Conservation (phyloP, 768 basidiomycete genomes). For the Lentinula detonsa region DNA sequence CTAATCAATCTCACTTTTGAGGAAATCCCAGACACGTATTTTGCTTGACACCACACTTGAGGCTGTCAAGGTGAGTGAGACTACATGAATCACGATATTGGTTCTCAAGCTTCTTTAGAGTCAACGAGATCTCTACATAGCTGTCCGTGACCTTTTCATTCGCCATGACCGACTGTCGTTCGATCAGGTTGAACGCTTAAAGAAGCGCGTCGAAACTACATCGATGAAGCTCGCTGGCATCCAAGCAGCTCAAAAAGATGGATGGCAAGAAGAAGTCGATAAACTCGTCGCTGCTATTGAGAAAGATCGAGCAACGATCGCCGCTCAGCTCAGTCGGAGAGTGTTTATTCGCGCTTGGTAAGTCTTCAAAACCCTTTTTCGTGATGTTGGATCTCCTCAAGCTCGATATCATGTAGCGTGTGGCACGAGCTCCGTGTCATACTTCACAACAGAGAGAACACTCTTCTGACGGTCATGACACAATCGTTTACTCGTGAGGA, state of each 20-base stretch:
- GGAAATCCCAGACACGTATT: constrained; percentile 44
- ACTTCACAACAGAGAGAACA: constrained; percentile 85
- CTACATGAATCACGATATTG: constrained; percentile 8
- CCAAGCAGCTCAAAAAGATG: constrained; percentile 65
- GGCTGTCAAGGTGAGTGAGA: constrained; percentile 58
- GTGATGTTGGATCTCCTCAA: not conserved
- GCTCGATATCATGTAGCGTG: constrained; percentile 46
- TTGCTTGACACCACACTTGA: constrained; percentile 69
- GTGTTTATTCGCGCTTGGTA: constrained; percentile 87
- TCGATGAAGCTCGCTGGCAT: constrained; percentile 73
- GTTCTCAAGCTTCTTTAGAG: constrained; percentile 30
- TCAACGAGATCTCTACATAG: constrained; percentile 82
- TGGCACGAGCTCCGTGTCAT: constrained; percentile 96
- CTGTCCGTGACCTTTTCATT: constrained; percentile 80
- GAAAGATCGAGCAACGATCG: constrained; percentile 80
- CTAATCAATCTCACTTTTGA: not conserved
- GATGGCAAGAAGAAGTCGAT: constrained; percentile 86
- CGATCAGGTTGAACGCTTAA: constrained; percentile 83
- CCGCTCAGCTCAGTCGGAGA: constrained; percentile 65
- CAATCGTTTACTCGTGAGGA: constrained; percentile 74
- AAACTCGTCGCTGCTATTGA: constrained; percentile 66
- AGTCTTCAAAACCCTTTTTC: constrained; percentile 15
- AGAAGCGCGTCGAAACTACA: constrained; percentile 77
- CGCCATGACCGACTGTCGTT: constrained; percentile 85
- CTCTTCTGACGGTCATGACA: constrained; percentile 67